Percentiles rank a stretch among this genome's conserved stretches.
These are phyloP conservation scores for Candida parachauliodes DNA, from an alignment of 805 yeast genomes.

Conservation along the genomic window DNA sequence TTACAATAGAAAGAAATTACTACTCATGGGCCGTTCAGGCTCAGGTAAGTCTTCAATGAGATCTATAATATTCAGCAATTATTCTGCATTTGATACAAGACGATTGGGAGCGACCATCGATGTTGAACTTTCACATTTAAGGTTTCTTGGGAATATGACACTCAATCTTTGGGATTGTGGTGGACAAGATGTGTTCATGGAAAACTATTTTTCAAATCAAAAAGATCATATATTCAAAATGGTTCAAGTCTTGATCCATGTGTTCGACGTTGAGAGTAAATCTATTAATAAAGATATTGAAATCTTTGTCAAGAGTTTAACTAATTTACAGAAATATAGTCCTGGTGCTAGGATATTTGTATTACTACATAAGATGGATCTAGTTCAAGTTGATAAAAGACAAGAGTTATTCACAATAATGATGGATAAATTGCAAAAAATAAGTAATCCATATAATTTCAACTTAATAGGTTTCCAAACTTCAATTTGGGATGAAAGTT, in stretches of 20 bases:
- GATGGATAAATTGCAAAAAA: conserved; percentile 75
- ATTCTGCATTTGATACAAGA: conserved; percentile 94
- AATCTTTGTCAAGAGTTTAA: conserved; percentile 79
- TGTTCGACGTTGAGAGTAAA: conserved; percentile 91
- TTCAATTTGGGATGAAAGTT: conserved; percentile 94
- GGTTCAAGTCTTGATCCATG: conserved; percentile 94
- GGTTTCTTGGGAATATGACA: conserved; percentile 94
- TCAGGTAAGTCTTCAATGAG: conserved; percentile 98
- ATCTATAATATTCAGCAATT: conserved; percentile 90
- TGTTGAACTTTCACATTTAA: conserved; percentile 93
- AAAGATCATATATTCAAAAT: conserved; percentile 90
- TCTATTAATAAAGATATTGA: conserved; percentile 91
- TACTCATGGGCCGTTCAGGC: conserved; percentile 83
- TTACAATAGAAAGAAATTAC: conserved; percentile 33
- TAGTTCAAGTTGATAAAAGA: conserved; percentile 82
- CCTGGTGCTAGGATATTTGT: conserved; percentile 93
- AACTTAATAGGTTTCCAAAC: conserved; percentile 84
- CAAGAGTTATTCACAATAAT: conserved; percentile 79
- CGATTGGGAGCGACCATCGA: conserved; percentile 96
- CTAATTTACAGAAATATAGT: conserved; percentile 75
- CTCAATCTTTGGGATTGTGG: conserved; percentile 98
- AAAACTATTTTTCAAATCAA: conserved; percentile 83
- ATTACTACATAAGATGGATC: conserved; percentile 91
- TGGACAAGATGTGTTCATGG: conserved; percentile 96
- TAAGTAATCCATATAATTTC: conserved; percentile 64